These are phyloP conservation scores for Torulaspora microellipsoides DNA, from an alignment of 805 yeast species.

Conservation along the genomic window DNA sequence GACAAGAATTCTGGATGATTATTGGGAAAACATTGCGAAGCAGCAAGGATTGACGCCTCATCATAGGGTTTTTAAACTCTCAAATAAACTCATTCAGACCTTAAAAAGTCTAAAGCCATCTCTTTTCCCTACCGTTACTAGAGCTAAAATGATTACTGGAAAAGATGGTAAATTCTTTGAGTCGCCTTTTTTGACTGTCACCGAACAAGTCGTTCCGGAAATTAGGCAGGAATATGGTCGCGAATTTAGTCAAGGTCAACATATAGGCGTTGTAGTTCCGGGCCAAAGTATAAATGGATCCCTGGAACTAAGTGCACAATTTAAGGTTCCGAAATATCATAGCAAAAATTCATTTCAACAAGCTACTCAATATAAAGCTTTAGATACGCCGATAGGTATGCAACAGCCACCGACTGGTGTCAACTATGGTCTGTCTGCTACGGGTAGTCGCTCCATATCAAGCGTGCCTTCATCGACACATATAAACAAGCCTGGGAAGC, in stretches of 20 bases:
- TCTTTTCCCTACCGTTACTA: not conserved
- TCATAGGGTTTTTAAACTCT: slow-evolving; percentile 40
- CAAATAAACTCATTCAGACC: slow-evolving; percentile 13
- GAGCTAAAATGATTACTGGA: not conserved
- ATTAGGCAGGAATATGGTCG: slow-evolving; percentile 23
- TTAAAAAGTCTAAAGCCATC: slow-evolving; percentile 16
- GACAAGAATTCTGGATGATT: slow-evolving; percentile 48
- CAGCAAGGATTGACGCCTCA: slow-evolving; percentile 42
- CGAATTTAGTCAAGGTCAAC: slow-evolving; percentile 25
- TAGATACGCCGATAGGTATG: slow-evolving; percentile 29
- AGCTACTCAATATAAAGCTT: slow-evolving; percentile 26
- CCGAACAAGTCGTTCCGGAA: slow-evolving; percentile 29
- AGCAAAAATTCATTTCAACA: slow-evolving; percentile 31
- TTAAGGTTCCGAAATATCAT: slow-evolving; percentile 33
- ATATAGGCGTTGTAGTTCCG: slow-evolving; percentile 23
- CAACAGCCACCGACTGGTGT: slow-evolving; percentile 1
- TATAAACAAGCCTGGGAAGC: slow-evolving; percentile 17
- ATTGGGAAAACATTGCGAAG: slow-evolving; percentile 46
- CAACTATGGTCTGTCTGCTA: not conserved
- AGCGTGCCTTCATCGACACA: slow-evolving; percentile 4
- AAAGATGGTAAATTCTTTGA: slow-evolving; percentile 14
- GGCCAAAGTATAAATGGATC: slow-evolving; percentile 33
- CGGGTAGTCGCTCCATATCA: not conserved
- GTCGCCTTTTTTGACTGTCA: slow-evolving; percentile 22
- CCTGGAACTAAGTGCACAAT: slow-evolving; percentile 31